A percentile compares a stretch with the other conserved stretches of the same genome.
phyloP scores from a whole-genome alignment of 2,329 filamentous ascomycete genomes.

The Colletotrichum truncatum region DNA sequence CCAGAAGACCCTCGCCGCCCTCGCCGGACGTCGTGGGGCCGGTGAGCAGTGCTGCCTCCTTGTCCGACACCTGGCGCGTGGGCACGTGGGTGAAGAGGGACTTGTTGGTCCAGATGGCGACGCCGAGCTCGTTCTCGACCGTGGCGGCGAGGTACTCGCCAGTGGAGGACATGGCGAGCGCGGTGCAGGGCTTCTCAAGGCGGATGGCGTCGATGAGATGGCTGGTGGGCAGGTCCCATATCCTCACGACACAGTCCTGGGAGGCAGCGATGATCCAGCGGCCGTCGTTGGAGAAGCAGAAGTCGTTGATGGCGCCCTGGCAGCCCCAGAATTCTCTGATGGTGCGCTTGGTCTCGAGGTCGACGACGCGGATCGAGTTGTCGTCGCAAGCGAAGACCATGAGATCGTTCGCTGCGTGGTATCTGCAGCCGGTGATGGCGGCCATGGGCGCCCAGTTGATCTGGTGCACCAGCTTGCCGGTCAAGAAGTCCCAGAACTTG shows the following conservation, averaged over 20 bases:
- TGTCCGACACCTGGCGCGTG: constrained; percentile 84
- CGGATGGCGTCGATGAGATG: constrained; percentile 94
- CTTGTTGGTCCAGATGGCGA: constrained; percentile 97
- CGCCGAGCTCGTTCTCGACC: constrained; percentile 81
- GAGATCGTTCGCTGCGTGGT: constrained; percentile 85
- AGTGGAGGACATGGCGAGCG: constrained; percentile 86
- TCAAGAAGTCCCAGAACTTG: constrained; percentile 98
- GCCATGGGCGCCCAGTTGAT: constrained; percentile 86
- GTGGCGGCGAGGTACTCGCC: constrained; percentile 96
- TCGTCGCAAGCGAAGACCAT: constrained; percentile 92
- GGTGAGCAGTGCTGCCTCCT: constrained; percentile 71
- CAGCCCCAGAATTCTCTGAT: constrained; percentile 94
- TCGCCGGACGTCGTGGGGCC: constrained; percentile 85
- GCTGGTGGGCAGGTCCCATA: constrained; percentile 96
- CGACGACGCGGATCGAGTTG: constrained; percentile 85
- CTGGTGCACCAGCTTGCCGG: constrained; percentile 80
- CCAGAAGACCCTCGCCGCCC: constrained; percentile 77
- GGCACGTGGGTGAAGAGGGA: constrained; percentile 89
- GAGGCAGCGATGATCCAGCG: constrained; percentile 93
- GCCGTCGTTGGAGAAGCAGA: constrained; percentile 91
- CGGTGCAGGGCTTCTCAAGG: constrained; percentile 80
- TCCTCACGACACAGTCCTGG: constrained; percentile 79
- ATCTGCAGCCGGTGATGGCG: constrained; percentile 78
- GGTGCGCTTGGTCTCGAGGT: constrained; percentile 88
- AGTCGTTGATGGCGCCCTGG: constrained; percentile 77